Percentiles rank a stretch among this genome's conserved stretches.
These are phyloP conservation scores for Escallonia herrerae DNA, from an alignment of 129 eudicot genomes.

Conservation along the genomic window DNA sequence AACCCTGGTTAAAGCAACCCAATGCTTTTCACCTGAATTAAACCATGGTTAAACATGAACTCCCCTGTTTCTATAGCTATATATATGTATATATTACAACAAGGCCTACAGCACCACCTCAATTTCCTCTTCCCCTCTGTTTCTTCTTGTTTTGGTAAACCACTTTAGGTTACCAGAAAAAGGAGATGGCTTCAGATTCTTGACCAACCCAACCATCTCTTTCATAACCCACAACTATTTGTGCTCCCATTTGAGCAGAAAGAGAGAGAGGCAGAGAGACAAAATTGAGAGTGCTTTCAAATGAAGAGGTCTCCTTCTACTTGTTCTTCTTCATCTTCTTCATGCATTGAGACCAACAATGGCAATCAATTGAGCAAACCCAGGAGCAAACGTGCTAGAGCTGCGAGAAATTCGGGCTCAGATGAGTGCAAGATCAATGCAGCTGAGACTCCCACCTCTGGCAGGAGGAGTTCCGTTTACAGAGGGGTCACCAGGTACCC, in stretches of 20 bases:
- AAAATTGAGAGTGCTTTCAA: conserved; percentile 11
- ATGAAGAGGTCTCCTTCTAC: conserved; percentile 44
- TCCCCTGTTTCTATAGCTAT: too few relatives aligned
- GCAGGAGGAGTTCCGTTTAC: conserved; percentile 75
- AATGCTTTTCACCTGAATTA: not conserved
- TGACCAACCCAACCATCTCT: conserved; percentile 40
- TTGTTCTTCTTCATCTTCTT: conserved; percentile 56
- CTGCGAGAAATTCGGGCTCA: conserved; percentile 23
- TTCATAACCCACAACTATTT: conserved; percentile 1
- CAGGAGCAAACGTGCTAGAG: conserved; percentile 21
- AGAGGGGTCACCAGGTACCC: conserved; percentile 92
- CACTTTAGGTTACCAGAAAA: conserved; percentile 35
- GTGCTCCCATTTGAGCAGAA: not conserved
- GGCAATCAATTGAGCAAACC: conserved; percentile 8
- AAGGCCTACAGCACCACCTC: too few relatives aligned
- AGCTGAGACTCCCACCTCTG: conserved; percentile 14
- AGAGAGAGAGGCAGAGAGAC: conserved; percentile 12
- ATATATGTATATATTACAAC: not conserved
- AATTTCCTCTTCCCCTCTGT: conserved; percentile 5
- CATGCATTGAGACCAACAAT: conserved; percentile 43
- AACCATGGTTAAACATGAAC: not conserved
- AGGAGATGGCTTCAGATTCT: conserved; percentile 14
- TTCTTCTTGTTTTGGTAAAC: conserved; percentile 52
- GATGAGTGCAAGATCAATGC: not conserved
- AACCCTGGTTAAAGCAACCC: not conserved